Evolutionary conservation across 306 rosid genomes (phyloP).

Genomic region (Prosopis cineraria): DNA sequence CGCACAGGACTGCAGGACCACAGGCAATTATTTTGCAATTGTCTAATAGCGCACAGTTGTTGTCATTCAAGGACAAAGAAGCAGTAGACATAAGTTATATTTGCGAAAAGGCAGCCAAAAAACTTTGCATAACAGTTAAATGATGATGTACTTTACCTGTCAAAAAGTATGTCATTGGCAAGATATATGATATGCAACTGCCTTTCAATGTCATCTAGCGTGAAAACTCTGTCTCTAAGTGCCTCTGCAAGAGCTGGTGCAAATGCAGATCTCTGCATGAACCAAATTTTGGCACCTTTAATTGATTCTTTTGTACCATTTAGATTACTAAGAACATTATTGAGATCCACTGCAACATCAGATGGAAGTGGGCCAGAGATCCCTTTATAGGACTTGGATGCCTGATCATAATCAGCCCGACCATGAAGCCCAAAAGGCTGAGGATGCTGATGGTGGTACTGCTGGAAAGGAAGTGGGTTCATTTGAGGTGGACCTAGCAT

Average conservation of each 20-base stretch:
- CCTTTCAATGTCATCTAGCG: constrained; percentile 84
- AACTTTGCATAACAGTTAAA: not conserved
- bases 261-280: constrained; percentile 94
- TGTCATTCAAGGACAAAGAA: not conserved
- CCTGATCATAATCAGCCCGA: constrained; percentile 79
- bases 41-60: not conserved
- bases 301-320: constrained; percentile 95
- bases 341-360: constrained; percentile 81
- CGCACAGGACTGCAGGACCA: not conserved
- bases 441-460: constrained; percentile 72
- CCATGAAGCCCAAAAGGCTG: constrained; percentile 73
- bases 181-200: constrained; percentile 90
- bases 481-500: constrained; percentile 56
- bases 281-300: constrained; percentile 93
- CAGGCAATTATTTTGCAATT: not conserved
- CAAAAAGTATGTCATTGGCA: constrained; percentile 92
- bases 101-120: not conserved
- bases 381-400: constrained; percentile 77
- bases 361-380: constrained; percentile 89
- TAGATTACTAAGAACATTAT: constrained; percentile 62
- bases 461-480: constrained; percentile 65
- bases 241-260: constrained; percentile 95
- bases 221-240: constrained; percentile 77
- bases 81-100: not conserved
- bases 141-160: constrained; percentile 53